Conservation (phyloP, 106 monocot genomes). For the Dioscorea alata region DNA sequence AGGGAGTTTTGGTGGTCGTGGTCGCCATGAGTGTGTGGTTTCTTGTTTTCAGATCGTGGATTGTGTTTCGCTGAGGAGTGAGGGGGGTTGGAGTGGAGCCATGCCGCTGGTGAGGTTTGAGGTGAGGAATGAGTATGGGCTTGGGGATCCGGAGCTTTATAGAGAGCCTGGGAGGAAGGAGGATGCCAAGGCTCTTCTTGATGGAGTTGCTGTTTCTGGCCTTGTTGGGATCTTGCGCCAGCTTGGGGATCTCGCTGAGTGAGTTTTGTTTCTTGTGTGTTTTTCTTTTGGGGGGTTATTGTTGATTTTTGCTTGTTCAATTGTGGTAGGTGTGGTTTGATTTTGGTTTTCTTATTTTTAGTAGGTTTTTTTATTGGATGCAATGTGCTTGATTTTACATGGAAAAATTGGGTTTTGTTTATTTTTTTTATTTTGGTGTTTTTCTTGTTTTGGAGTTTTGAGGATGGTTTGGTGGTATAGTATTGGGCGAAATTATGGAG, state of each 20-base stretch:
- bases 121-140: constrained; percentile 53
- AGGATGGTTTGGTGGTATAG: too few species aligned
- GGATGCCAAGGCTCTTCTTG: constrained; percentile 61
- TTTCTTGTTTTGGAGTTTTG: neutral
- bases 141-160: constrained; percentile 52
- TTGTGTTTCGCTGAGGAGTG: neutral
- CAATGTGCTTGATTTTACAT: too few species aligned
- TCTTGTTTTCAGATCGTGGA: neutral
- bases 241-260: constrained; percentile 85
- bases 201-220: constrained; percentile 73
- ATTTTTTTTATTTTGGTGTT: neutral
- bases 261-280: constrained; percentile 10
- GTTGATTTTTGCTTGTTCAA: too few species aligned
- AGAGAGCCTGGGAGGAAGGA: constrained; percentile 20
- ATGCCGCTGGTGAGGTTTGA: constrained; percentile 60
- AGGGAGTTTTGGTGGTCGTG: neutral
- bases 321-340: too few species aligned
- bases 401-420: neutral
- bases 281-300: too few species aligned
- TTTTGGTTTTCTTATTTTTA: too few species aligned
- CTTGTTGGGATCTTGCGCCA: constrained; percentile 78
- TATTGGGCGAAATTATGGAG: too few species aligned
- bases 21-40: neutral
- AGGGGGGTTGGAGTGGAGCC: neutral
- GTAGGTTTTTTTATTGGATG: too few species aligned